A percentile compares a stretch with the other conserved stretches of the same genome.
Conservation (phyloP, 2,329 filamentous ascomycete species). For the Gremmenia infestans region DNA sequence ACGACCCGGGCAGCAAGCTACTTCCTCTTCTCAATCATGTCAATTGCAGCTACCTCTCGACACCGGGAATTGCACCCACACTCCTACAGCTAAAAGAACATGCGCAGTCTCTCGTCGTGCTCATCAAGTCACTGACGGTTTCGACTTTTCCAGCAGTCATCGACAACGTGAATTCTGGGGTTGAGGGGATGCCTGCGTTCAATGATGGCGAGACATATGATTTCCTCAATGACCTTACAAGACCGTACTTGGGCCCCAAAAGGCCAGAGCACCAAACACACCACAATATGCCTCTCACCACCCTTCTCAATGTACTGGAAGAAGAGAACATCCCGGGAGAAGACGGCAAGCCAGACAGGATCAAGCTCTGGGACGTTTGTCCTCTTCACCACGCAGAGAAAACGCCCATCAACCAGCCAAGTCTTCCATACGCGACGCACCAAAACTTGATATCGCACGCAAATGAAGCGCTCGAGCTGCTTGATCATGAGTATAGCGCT, state of each 20-base stretch:
- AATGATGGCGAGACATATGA: constrained; percentile 48
- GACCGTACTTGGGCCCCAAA: constrained; percentile 42
- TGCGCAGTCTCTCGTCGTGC: constrained; percentile 49
- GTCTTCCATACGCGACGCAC: constrained; percentile 25
- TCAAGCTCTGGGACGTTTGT: constrained; percentile 19
- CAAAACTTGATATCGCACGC: constrained; percentile 48
- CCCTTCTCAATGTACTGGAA: constrained; percentile 23
- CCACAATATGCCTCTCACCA: constrained; percentile 25
- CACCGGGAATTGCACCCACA: constrained; percentile 45
- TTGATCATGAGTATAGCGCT: constrained; percentile 53
- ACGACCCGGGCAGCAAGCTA: background rate
- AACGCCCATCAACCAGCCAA: constrained; percentile 3
- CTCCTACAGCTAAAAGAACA: constrained; percentile 56
- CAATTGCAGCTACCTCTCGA: constrained; percentile 55
- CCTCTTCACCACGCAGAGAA: constrained; percentile 18
- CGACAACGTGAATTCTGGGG: constrained; percentile 16
- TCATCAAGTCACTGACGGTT: constrained; percentile 46
- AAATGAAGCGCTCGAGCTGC: constrained; percentile 53
- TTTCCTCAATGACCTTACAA: constrained; percentile 48
- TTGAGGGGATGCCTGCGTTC: constrained; percentile 27
- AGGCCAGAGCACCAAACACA: constrained; percentile 8
- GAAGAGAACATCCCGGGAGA: background rate
- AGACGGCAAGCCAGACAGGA: background rate
- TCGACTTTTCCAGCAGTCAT: constrained; percentile 29
- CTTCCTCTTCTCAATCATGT: constrained; percentile 38